Evolutionary conservation across 2,329 filamentous ascomycete genomes (phyloP).

Genomic region (Pestalotiopsis fici): DNA sequence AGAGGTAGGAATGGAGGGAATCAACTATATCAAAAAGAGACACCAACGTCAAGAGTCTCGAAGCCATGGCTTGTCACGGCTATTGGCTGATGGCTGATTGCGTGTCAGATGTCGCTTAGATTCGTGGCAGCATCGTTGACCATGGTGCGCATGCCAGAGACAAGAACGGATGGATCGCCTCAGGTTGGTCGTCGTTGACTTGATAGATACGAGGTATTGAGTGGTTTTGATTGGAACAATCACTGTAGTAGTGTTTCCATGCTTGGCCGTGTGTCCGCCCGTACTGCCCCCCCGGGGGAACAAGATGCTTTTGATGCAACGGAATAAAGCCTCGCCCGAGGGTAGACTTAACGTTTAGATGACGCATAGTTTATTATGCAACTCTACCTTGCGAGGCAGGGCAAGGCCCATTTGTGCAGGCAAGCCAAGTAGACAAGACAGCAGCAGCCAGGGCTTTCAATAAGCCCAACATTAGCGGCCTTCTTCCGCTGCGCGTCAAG

Average conservation of each 20-base stretch:
- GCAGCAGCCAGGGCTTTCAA: neutral
- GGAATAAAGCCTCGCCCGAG: neutral
- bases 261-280: too few relatives aligned
- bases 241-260: neutral
- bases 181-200: neutral
- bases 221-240: neutral
- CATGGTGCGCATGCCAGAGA: neutral
- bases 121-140: neutral
- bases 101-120: slow-evolving; percentile 5
- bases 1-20: neutral
- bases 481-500: neutral
- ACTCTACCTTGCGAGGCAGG: neutral
- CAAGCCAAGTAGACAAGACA: neutral
- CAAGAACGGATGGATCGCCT: neutral
- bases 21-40: neutral
- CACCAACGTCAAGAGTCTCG: neutral
- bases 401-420: neutral
- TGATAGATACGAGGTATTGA: neutral
- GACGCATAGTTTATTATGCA: slow-evolving; percentile 6
- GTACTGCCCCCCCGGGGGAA: neutral
- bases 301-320: neutral
- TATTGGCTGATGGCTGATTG: neutral
- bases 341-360: neutral
- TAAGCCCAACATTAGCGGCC: neutral
- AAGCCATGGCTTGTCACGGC: neutral